Conservation (phyloP, 768 basidiomycete species). For the Auricularia auricula-judae region DNA sequence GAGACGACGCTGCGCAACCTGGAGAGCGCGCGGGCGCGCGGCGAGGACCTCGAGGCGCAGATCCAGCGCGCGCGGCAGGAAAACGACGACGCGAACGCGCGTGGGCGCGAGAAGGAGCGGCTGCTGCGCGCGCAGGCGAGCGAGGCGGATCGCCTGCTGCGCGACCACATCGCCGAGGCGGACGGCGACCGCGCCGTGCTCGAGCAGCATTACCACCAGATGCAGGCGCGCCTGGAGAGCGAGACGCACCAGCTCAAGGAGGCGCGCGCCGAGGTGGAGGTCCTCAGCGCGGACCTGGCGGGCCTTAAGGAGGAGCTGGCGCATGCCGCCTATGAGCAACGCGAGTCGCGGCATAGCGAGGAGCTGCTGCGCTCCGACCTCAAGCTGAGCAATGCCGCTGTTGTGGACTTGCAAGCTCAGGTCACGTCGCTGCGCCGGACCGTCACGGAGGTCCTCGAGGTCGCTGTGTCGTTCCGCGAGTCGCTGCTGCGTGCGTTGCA, state of each 20-base stretch:
- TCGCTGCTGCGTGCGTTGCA: conserved; percentile 64
- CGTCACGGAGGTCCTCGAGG: conserved; percentile 72
- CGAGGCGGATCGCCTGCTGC: conserved; percentile 53
- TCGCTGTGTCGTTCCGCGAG: conserved; percentile 66
- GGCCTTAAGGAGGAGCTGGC: conserved; percentile 66
- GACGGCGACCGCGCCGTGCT: conserved; percentile 89
- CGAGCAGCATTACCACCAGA: conserved; percentile 75
- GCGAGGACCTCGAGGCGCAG: conserved; percentile 67
- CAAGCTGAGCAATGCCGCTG: conserved; percentile 54
- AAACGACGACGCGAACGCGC: conserved; percentile 56
- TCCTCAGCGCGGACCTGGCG: conserved; percentile 55
- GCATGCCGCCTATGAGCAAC: conserved; percentile 56
- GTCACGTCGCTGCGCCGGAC: conserved; percentile 57
- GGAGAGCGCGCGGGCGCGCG: conserved; percentile 63
- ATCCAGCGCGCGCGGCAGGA: conserved; percentile 60
- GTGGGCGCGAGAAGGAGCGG: conserved; percentile 72
- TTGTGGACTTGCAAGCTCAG: conserved; percentile 54
- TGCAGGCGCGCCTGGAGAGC: conserved; percentile 51
- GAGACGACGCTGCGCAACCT: conserved; percentile 56
- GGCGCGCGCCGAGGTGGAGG: conserved; percentile 44
- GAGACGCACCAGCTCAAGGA: conserved; percentile 55
- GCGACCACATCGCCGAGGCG: conserved; percentile 86
- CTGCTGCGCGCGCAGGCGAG: conserved; percentile 61
- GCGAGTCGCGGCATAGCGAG: conserved; percentile 56
- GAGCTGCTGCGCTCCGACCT: conserved; percentile 64